Evolutionary conservation across 2,329 filamentous ascomycete genomes (phyloP), one percentile per base, ranked within the genome.

Genomic region (Beauveria caledonica): DNA sequence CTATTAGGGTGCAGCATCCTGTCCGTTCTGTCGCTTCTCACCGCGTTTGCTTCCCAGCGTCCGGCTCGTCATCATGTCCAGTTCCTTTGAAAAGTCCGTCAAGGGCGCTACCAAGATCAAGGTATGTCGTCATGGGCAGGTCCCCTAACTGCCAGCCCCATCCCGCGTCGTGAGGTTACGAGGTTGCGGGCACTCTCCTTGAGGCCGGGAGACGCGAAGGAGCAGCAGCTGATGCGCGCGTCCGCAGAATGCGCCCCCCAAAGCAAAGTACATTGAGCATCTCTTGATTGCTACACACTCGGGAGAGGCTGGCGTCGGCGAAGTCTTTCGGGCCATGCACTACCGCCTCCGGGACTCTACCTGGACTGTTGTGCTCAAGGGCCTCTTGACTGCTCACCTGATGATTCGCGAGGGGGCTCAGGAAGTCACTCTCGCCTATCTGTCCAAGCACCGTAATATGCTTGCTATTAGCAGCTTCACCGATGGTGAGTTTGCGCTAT

Each of bases 301-400:
- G 23, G 94, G 92, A 67, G 94, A 99, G 76, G 89, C 90, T 58
- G 94, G 93, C 66, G 91, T 99, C 62, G 93, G 88, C 62, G 94
- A 99, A 77, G 90, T 99, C 70, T 97, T 99, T 74, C 87, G 94
- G 63, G 90, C 92, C 46, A 80, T 99, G 59, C 92, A 95, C 71
- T 86, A 91, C 72, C 86, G 94, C 57, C 77, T 99, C 66, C 88
- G 92, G 72, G 94, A 99, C 73, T 93, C 93, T 66, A 96, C 94
- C 80, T 99, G 94, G 94, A 99, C 94, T n/a, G 92, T 97, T 61
- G 93, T 96, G 65, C 96, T 97, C 86, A 99, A 99, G 79, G 88
- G 91, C 68, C 80, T 99, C 66, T 96, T 97, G 68, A 94, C 96
- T 53, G 86, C 96, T 51, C 94, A 99, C 73, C 79, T 97, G 63